Percentiles rank a stretch among this genome's conserved stretches.
These are phyloP conservation scores for Coemansia sp. DNA, from an alignment of 192 early-diverging fungal genomes.

Conservation along the genomic window DNA sequence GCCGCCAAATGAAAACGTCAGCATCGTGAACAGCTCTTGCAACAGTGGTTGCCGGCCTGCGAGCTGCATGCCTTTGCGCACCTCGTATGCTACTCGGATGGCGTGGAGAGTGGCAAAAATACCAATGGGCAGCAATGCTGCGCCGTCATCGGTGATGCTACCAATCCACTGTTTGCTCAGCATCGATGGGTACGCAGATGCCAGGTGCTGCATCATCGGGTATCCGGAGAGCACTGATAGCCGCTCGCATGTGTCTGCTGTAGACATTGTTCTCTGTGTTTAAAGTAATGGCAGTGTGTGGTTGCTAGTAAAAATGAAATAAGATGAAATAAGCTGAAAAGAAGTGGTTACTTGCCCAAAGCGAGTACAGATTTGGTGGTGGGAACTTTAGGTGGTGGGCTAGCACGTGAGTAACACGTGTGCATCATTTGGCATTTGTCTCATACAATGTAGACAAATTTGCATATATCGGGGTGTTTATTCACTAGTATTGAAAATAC, in stretches of 20 bases:
- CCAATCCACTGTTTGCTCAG: slow-evolving; percentile 32
- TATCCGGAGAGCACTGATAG: slow-evolving; percentile 8
- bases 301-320: not conserved
- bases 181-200: slow-evolving; percentile 27
- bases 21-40: slow-evolving; percentile 55
- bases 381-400: not conserved
- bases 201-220: slow-evolving; percentile 35
- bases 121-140: slow-evolving; percentile 43
- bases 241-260: not conserved
- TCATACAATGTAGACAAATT: not conserved
- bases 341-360: not conserved
- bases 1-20: slow-evolving; percentile 57
- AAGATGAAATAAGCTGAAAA: not conserved
- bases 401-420: not conserved
- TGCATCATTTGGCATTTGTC: not conserved
- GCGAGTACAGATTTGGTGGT: not conserved
- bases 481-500: not conserved
- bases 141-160: slow-evolving; percentile 8
- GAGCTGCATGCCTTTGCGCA: slow-evolving; percentile 50
- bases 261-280: not conserved
- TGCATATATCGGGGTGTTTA: too few relatives aligned
- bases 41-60: slow-evolving; percentile 36
- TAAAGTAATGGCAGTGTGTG: too few relatives aligned
- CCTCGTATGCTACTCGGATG: slow-evolving; percentile 54
- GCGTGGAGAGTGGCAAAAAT: slow-evolving; percentile 58